These are phyloP conservation scores for Skeletonema marinoi DNA, from an alignment of 108 stramenopile species.

Conservation along the genomic window DNA sequence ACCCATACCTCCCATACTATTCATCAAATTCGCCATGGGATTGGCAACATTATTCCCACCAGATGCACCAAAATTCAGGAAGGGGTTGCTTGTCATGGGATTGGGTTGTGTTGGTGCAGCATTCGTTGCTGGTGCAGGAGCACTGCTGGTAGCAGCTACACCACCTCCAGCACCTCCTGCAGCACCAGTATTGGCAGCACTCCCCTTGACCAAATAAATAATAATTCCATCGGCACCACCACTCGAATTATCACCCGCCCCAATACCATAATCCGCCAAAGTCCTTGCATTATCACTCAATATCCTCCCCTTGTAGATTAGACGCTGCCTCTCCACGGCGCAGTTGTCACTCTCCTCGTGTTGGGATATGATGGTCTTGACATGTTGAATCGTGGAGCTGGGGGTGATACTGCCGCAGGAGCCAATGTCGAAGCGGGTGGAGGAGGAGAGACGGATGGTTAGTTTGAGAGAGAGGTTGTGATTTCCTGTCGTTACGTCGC, in stretches of 20 bases:
- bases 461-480: constrained; percentile 24
- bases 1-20: background rate
- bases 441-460: constrained; percentile 46
- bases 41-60: background rate
- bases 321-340: constrained; percentile 75
- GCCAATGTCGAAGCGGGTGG: constrained; percentile 38
- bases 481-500: constrained; percentile 5
- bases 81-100: constrained; percentile 1
- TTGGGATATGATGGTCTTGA: constrained; percentile 47
- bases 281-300: constrained; percentile 79
- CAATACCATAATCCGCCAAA: constrained; percentile 66
- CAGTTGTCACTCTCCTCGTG: constrained; percentile 37
- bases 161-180: constrained; percentile 8
- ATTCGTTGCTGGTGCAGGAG: constrained; percentile 11
- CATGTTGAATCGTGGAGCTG: constrained; percentile 36
- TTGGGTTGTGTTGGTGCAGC: constrained; percentile 19
- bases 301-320: constrained; percentile 94
- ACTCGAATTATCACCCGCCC: constrained; percentile 19
- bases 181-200: constrained; percentile 13
- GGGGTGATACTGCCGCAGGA: constrained; percentile 28
- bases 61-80: constrained; percentile 23
- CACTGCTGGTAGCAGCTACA: background rate
- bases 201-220: constrained; percentile 72
- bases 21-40: constrained; percentile 43
- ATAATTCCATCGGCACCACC: constrained; percentile 38